phyloP scores from a whole-genome alignment of 1,139 yeast genomes.

The Hemisphaericaspora xylofermentans region DNA sequence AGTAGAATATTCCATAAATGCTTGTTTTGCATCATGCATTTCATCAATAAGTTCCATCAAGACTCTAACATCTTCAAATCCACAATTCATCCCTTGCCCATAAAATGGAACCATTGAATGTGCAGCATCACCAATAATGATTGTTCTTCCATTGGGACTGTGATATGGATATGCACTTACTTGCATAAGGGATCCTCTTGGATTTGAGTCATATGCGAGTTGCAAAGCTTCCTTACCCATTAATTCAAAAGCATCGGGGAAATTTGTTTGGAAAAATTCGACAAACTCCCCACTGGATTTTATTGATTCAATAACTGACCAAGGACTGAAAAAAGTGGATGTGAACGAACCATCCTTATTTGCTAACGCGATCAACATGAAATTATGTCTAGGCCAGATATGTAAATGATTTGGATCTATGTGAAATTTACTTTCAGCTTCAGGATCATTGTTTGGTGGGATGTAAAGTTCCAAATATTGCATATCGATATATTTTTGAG shows the following conservation, averaged over 20 bases:
- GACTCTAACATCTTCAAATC: slow-evolving; percentile 83
- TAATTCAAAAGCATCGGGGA: slow-evolving; percentile 71
- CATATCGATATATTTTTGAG: slow-evolving; percentile 81
- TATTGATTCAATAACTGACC: slow-evolving; percentile 59
- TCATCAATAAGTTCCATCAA: slow-evolving; percentile 57
- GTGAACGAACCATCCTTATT: slow-evolving; percentile 86
- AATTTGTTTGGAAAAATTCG: slow-evolving; percentile 56
- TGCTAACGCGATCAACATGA: slow-evolving; percentile 88
- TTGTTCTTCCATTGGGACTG: slow-evolving; percentile 56
- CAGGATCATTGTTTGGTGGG: slow-evolving; percentile 46
- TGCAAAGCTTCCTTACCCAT: slow-evolving; percentile 61
- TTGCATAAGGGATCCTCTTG: slow-evolving; percentile 75
- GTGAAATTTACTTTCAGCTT: slow-evolving; percentile 30
- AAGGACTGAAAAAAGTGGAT: slow-evolving; percentile 84
- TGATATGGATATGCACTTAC: slow-evolving; percentile 70
- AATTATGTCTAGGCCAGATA: slow-evolving; percentile 88
- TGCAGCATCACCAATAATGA: slow-evolving; percentile 89
- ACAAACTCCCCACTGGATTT: slow-evolving; percentile 43
- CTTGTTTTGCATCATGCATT: slow-evolving; percentile 38
- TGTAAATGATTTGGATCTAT: slow-evolving; percentile 80
- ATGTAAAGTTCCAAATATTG: slow-evolving; percentile 79
- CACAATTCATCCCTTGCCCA: slow-evolving; percentile 97
- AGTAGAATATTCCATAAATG: slow-evolving; percentile 59
- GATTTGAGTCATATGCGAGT: slow-evolving; percentile 56
- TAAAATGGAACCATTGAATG: slow-evolving; percentile 97